Base-by-base conservation (phyloP, 108 stramenopile genomes). In the Fistulifera pelliculosa region DNA sequence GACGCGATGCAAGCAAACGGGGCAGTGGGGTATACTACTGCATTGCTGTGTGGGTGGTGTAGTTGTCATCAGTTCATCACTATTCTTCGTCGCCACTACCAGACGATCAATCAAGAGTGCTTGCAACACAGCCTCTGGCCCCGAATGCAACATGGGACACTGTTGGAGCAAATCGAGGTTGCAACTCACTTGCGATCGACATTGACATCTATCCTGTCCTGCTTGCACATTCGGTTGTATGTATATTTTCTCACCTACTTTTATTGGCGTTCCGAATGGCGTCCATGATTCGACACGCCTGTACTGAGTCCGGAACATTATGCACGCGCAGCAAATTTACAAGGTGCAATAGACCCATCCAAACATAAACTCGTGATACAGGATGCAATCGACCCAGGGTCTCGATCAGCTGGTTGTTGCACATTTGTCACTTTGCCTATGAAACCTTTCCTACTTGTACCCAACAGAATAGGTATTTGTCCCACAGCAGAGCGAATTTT, bases 371-470 rank as follows among this genome's bases (percentile, higher is more conserved):
- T 77, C 14, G 83, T 77, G 22, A 84, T 51, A 51, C 69, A 69
- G 24, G 94, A 94, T 22, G 84, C 95, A 24, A 86, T 66, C 0
- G 93, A 90, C 7, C 82, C 91, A 58, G 70, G 84, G 58, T 96
- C 97, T 24, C 95, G 59, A 14, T 89, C 70, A 11, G 35, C 53
- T 10, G 94, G 76, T 48, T 67, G 49, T 7, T 54, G 27, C 31
- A 87, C 88, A 26, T 71, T 75, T 17, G 82, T 75, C 17, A 88
- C 60, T 43, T 79, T 71, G 26, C 94, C 90, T 26, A 98, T 70
- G 51, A 98, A 98, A 4, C 96, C 85, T 69, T 98, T 98, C 21
- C 98, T 69, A 54, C 87, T 90, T 15, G 93, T 87, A 15, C 98
- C 98, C 35, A 96, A 61, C 31, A 98, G 56, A 18, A 96, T 41